Evolutionary conservation across 495 filamentous ascomycete genomes (phyloP).

Genomic region (Penicillium manginii): DNA sequence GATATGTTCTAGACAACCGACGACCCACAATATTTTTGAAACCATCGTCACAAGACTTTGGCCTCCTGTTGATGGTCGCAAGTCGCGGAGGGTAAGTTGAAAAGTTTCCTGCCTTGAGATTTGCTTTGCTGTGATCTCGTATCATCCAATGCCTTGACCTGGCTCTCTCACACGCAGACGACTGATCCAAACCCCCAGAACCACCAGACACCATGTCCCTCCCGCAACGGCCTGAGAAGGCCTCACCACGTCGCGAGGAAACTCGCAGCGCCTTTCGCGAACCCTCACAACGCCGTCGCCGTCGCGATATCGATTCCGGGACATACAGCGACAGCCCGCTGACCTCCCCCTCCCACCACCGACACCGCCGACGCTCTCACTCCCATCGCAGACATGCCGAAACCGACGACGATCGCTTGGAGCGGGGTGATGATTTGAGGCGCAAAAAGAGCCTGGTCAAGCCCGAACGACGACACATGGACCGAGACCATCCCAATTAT

Average conservation of each 20-base stretch:
- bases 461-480: conserved; percentile 83
- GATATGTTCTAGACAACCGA: conserved; percentile 3
- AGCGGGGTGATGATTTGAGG: conserved; percentile 35
- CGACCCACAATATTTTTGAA: conserved; percentile 7
- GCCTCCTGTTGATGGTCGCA: conserved; percentile 1
- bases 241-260: conserved; percentile 63
- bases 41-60: not conserved
- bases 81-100: not conserved
- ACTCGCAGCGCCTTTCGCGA: conserved; percentile 62
- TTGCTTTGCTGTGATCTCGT: not conserved
- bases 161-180: not conserved
- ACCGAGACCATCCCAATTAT: conserved; percentile 87
- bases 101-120: not conserved
- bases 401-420: conserved; percentile 45
- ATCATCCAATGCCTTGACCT: not conserved
- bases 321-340: conserved; percentile 50
- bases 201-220: conserved; percentile 59
- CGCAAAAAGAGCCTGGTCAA: conserved; percentile 85
- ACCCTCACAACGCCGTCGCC: conserved; percentile 70
- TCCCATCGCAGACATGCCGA: conserved; percentile 37
- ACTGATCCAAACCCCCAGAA: conserved; percentile 3
- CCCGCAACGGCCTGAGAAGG: conserved; percentile 63
- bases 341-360: conserved; percentile 40
- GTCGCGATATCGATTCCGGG: conserved; percentile 68
- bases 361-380: conserved; percentile 41